Conservation (phyloP, 805 yeast genomes). For the Dipodascus albidus region DNA sequence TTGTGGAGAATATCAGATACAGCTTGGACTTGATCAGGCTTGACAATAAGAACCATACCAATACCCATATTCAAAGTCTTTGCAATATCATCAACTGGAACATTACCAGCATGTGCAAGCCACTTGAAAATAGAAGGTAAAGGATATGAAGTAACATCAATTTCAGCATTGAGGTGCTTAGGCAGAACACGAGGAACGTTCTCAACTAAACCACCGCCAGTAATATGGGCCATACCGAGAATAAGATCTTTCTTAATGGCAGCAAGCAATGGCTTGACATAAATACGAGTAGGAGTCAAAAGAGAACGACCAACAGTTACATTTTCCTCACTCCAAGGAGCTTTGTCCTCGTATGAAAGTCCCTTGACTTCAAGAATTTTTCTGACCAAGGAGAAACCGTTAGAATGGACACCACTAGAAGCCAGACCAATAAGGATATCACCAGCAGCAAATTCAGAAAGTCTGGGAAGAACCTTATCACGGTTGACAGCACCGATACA, state of each 20-base stretch:
- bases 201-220: conserved; percentile 97
- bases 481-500: conserved; percentile 94
- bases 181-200: conserved; percentile 95
- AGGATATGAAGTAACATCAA: conserved; percentile 72
- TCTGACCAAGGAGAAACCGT: conserved; percentile 91
- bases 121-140: conserved; percentile 86
- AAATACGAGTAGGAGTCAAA: conserved; percentile 83
- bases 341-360: conserved; percentile 56
- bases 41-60: conserved; percentile 89
- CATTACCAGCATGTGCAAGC: conserved; percentile 86
- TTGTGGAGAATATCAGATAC: conserved; percentile 42
- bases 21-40: conserved; percentile 48
- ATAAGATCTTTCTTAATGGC: conserved; percentile 56
- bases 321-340: conserved; percentile 69
- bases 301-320: conserved; percentile 77
- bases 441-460: conserved; percentile 58
- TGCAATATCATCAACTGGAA: conserved; percentile 71
- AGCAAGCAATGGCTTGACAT: conserved; percentile 81
- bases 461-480: conserved; percentile 59
- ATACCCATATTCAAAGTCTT: conserved; percentile 94
- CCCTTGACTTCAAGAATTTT: conserved; percentile 74
- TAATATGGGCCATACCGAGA: conserved; percentile 89
- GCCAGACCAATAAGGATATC: conserved; percentile 77
- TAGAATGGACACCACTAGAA: conserved; percentile 92
- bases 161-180: conserved; percentile 58